phyloP scores from a whole-genome alignment of 176 grass and related monocot species.

The Aegilops tauschii region DNA sequence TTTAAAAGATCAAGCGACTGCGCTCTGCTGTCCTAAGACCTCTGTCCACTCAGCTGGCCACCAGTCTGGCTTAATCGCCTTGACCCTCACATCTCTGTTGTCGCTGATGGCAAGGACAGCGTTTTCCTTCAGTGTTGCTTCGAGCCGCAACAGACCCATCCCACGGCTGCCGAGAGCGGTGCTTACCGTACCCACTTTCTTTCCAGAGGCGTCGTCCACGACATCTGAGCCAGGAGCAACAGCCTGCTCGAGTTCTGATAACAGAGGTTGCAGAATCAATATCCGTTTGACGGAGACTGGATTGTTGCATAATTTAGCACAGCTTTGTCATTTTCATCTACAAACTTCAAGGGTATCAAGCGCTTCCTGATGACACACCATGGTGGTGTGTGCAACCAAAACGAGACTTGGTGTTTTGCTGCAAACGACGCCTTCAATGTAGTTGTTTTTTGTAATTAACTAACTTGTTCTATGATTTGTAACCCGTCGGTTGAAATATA shows the following conservation, averaged over 20 bases:
- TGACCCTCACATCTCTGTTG: slow-evolving; percentile 42
- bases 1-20: not conserved
- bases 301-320: not conserved
- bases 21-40: slow-evolving; percentile 42
- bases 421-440: too few relatives aligned
- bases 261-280: not conserved
- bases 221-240: slow-evolving; percentile 65
- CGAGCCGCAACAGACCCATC: slow-evolving; percentile 63
- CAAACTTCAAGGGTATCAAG: slow-evolving; percentile 66
- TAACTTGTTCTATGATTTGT: too few relatives aligned
- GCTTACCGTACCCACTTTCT: slow-evolving; percentile 68
- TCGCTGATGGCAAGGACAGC: slow-evolving; percentile 36
- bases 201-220: slow-evolving; percentile 43
- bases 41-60: slow-evolving; percentile 88
- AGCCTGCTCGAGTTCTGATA: slow-evolving; percentile 58
- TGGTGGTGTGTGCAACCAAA: slow-evolving; percentile 66
- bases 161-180: slow-evolving; percentile 58
- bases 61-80: slow-evolving; percentile 72
- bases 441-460: too few relatives aligned
- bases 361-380: slow-evolving; percentile 84
- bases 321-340: slow-evolving; percentile 49
- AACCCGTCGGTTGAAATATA: too few relatives aligned
- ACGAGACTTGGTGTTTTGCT: too few relatives aligned
- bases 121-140: slow-evolving; percentile 49
- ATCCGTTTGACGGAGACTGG: not conserved